Percentiles rank a stretch among this genome's conserved stretches.
phyloP scores from a whole-genome alignment of 345 rosid genomes.

The Microcos paniculata region DNA sequence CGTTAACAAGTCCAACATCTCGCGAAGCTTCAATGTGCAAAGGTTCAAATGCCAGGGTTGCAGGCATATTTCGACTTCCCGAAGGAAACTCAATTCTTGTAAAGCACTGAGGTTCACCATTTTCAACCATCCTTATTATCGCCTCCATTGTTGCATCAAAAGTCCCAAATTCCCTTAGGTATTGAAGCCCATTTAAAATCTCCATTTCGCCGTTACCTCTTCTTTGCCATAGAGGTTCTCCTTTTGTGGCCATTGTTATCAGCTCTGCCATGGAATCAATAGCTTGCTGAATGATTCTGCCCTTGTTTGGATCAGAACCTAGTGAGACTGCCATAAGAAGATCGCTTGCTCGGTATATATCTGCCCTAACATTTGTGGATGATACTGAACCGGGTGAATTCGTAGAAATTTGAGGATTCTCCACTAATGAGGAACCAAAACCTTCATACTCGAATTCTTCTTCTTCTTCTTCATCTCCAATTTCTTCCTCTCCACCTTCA shows the following conservation, averaged over 20 bases:
- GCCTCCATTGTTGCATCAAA: constrained; percentile 25
- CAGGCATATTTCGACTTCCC: neutral
- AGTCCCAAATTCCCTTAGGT: constrained; percentile 19
- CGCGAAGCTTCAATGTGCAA: constrained; percentile 32
- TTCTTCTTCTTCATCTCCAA: neutral
- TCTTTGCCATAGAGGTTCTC: constrained; percentile 36
- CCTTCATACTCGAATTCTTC: neutral
- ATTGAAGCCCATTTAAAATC: constrained; percentile 30
- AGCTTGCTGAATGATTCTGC: constrained; percentile 24
- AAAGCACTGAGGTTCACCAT: constrained; percentile 1
- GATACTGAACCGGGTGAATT: constrained; percentile 17
- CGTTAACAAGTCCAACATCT: constrained; percentile 22
- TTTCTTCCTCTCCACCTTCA: neutral
- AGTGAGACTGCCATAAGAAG: constrained; percentile 41
- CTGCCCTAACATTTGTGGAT: neutral
- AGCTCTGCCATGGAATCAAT: constrained; percentile 34
- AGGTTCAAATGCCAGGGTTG: neutral
- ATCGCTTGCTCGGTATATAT: constrained; percentile 25
- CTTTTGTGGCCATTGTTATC: constrained; percentile 18
- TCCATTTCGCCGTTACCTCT: constrained; percentile 1
- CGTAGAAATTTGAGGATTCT: constrained; percentile 8
- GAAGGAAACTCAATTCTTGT: neutral
- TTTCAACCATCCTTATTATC: constrained; percentile 30
- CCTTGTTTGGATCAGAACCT: constrained; percentile 25
- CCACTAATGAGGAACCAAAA: neutral